Evolutionary conservation across 192 early-diverging fungal species (phyloP), one percentile per base, ranked within the genome.

Genomic region (Haplosporangium gracile): DNA sequence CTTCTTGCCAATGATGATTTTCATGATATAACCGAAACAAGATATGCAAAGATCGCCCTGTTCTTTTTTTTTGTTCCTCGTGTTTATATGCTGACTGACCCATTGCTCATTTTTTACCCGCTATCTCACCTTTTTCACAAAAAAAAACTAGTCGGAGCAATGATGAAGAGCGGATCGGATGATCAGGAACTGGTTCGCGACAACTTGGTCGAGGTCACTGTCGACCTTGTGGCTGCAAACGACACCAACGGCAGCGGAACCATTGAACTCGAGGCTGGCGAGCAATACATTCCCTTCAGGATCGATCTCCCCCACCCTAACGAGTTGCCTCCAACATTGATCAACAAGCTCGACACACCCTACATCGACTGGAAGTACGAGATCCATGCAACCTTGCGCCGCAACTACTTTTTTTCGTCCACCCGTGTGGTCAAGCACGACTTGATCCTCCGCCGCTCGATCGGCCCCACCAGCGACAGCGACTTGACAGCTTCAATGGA

Each of bases 331-430:
- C 84, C 84, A 53, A 81, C 84, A 40, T 69, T 86, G 26, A 86
- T 86, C 79, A 86, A 86, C 84, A 86, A 81, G 45, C 76, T 86
- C 70, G 84, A 86, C 74, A 86, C 84, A 16, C 75, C 73, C 8
- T 86, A 49, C 39, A 81, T 86, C 34, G 84, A 86, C 63, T 86
- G 84, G 84, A 86, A 86, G 63, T 86, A 86, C 45, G 84, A 86
- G 79, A 86, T 86, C 65, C 84, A 86, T 73, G 79, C 84, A 20
- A 78, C 84, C 5, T 26, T 86, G 11, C 84, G 79, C 29, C 79
- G 84, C 26, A 45, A 81, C 29, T 86, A 72, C 74, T 86, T 86
- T 57, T 86, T 86, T 38, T 86, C 84, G 29, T 9, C 69, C 47
- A 86, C 78, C 15, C 84, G 84, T 29, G 84, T 86, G 26, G 76